Conservation (phyloP, 176 grass and related monocot species). For the Triticum dicoccoides region DNA sequence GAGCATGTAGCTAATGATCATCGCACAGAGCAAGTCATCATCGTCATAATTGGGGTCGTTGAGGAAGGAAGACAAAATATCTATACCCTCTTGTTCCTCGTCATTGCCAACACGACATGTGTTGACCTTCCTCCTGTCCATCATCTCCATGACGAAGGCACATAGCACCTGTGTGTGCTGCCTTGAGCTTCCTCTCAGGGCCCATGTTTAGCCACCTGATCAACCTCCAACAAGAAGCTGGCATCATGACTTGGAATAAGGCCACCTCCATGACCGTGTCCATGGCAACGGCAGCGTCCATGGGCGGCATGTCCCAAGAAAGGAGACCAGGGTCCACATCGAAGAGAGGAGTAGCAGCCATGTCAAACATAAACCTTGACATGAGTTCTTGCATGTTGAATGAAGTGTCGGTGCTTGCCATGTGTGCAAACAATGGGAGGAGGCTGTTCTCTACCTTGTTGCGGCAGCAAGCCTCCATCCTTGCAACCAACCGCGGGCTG, state of each 20-base stretch:
- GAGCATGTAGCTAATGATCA: background rate
- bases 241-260: background rate
- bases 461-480: background rate
- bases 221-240: background rate
- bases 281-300: background rate
- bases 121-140: background rate
- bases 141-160: background rate
- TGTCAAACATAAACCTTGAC: background rate
- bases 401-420: background rate
- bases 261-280: background rate
- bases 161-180: background rate
- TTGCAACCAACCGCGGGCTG: background rate
- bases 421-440: no score
- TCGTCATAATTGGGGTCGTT: no score
- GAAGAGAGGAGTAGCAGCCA: no score
- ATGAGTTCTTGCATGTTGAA: background rate
- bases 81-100: background rate
- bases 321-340: background rate
- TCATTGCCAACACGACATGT: background rate
- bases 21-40: no score
- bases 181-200: background rate
- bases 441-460: background rate
- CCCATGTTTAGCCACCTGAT: background rate
- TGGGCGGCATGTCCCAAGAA: background rate
- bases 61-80: background rate